phyloP scores from a whole-genome alignment of 371 early-diverging fungal genomes.

The Mortierella sp. region DNA sequence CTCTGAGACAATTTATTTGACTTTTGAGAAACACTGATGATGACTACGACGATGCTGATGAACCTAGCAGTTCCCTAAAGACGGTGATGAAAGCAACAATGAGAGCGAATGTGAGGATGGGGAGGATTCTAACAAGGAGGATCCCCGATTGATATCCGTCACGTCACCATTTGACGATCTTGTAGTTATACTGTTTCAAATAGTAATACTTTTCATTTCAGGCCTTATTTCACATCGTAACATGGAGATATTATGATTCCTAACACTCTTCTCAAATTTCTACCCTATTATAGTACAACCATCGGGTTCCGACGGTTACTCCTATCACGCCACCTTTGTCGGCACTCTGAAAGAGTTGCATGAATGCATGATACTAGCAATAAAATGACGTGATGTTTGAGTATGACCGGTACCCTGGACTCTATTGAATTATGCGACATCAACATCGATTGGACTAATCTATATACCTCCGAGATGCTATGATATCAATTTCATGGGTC shows the following conservation, averaged over 20 bases:
- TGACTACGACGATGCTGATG: neutral
- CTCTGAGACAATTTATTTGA: too few species aligned
- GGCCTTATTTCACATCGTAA: neutral
- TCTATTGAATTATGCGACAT: too few species aligned
- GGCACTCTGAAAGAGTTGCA: neutral
- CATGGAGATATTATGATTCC: neutral
- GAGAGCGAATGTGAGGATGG: neutral
- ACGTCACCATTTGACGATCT: slow-evolving; percentile 1
- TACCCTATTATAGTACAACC: neutral
- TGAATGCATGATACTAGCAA: too few species aligned
- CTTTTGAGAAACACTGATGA: too few species aligned
- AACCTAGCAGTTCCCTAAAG: neutral
- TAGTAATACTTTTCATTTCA: neutral
- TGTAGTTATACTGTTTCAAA: neutral
- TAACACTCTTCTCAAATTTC: neutral
- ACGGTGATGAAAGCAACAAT: neutral
- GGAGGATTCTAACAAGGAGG: neutral
- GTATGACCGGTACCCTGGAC: too few species aligned
- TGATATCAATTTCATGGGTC: too few species aligned
- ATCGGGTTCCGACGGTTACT: neutral
- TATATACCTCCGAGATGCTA: too few species aligned
- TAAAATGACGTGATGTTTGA: too few species aligned
- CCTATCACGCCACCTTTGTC: slow-evolving; percentile 1
- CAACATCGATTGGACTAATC: too few species aligned
- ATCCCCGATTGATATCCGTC: neutral